Conservation (phyloP, 495 filamentous ascomycete genomes). For the Hyaloscypha hepaticicola region DNA sequence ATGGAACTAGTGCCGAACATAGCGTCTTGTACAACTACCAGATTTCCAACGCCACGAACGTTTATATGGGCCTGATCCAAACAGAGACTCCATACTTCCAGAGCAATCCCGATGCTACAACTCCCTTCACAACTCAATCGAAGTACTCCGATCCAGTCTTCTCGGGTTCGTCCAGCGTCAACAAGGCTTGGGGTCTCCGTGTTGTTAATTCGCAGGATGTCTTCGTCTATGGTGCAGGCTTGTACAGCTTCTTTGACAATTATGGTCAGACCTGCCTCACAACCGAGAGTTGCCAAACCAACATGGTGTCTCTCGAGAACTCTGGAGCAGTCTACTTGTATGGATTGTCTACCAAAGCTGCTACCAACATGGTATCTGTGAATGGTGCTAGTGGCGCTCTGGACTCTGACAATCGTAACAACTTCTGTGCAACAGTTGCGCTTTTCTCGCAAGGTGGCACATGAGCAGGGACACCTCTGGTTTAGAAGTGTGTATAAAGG, state of each 20-base stretch:
- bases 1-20: constrained; percentile 84
- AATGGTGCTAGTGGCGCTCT: constrained; percentile 54
- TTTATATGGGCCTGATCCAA: constrained; percentile 86
- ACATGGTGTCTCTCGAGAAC: constrained; percentile 82
- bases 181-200: constrained; percentile 83
- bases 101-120: constrained; percentile 73
- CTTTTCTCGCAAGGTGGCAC: constrained; percentile 44
- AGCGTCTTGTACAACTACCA: constrained; percentile 85
- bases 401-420: constrained; percentile 65
- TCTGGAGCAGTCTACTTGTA: constrained; percentile 67
- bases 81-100: constrained; percentile 94
- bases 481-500: background rate
- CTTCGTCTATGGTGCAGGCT: constrained; percentile 72
- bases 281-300: constrained; percentile 75
- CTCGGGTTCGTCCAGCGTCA: constrained; percentile 57
- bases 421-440: constrained; percentile 75
- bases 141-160: constrained; percentile 77
- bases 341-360: constrained; percentile 83
- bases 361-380: constrained; percentile 78
- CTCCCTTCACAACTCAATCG: constrained; percentile 62
- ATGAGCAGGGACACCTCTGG: background rate
- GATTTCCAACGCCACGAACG: constrained; percentile 71
- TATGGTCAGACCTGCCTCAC: constrained; percentile 75
- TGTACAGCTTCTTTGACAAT: constrained; percentile 89
- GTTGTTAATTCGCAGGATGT: constrained; percentile 66